Base-by-base conservation (phyloP, 495 filamentous ascomycete species). In the Podospora conica region DNA sequence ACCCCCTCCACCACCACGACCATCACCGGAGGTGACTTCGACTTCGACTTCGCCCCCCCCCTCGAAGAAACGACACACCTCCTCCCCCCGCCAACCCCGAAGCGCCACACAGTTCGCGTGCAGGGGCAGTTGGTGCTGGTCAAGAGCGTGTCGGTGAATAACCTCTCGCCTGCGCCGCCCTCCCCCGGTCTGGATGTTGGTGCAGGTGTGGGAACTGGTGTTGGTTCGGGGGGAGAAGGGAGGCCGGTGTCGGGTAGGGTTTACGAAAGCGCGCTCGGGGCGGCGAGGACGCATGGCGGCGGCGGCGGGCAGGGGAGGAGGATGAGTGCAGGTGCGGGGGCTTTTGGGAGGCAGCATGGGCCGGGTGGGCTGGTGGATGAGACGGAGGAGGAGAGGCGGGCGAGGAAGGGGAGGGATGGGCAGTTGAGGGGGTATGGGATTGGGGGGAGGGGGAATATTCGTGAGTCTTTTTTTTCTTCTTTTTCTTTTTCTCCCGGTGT, bases 21-120 rank as follows among this genome's bases (percentile, higher is more conserved):
- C 5, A 2, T 10, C 7, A 25, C 15, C 48, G 29, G 55, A 63
- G 65, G 75, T 55, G 80, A 82, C 57, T 66, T 84, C 23, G 81
- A 83, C 22, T 74, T 75, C 28, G 80, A 83, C 56, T 64, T 83
- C 23, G 77, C 82, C 15, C 65, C 81, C 0, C 55, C 70, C 82
- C 9, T n/a, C n/a, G n/a, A n/a, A n/a, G 73, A 77, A 22, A 75
- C 79, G 1, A 73, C 81, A 77, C 67, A 68, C 70, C 64, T 75
- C 79, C 29, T 79, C 61, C 58, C 66, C 76, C 60, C 40, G 18
- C 71, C 40, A 0, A 68, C 33, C 70, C 65, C 15, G 10, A 69
- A 68, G 9, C 69, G 63, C 12, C 76, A 76, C 64, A 71, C 66
- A 29, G 77, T 79, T 33, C 69, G 76, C 24, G 68, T 79, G 9